phyloP scores from a whole-genome alignment of 148 eudicot species.

The Hydrangea macrophylla region DNA sequence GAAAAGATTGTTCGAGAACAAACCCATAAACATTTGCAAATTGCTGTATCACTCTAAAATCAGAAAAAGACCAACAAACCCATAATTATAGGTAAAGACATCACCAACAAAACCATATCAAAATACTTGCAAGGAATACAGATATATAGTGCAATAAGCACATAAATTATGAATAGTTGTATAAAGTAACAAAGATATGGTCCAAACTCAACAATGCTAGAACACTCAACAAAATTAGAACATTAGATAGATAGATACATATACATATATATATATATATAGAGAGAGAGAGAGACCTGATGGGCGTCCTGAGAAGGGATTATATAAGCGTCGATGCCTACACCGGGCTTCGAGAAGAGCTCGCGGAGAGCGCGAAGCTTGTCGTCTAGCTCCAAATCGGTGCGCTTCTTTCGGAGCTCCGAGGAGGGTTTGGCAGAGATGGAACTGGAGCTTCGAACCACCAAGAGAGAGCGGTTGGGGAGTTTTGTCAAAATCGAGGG shows the following conservation, averaged over 20 bases:
- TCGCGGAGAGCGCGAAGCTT: conserved; percentile 71
- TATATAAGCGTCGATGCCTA: conserved; percentile 77
- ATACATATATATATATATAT: too few relatives aligned
- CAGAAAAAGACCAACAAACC: too few relatives aligned
- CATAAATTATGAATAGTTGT: neutral
- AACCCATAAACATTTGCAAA: too few relatives aligned
- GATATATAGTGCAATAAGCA: neutral
- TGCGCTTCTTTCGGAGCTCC: conserved; percentile 42
- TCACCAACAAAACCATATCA: too few relatives aligned
- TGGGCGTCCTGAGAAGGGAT: conserved; percentile 98
- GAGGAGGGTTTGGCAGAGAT: conserved; percentile 69
- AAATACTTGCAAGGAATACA: too few relatives aligned
- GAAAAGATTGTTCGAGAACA: too few relatives aligned
- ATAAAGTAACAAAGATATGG: neutral
- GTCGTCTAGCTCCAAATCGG: conserved; percentile 27
- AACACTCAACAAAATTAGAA: conserved; percentile 1
- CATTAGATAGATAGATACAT: neutral
- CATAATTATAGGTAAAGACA: too few relatives aligned
- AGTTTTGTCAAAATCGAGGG: conserved; percentile 15
- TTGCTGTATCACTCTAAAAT: too few relatives aligned
- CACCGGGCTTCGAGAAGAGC: conserved; percentile 55
- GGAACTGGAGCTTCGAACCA: conserved; percentile 40
- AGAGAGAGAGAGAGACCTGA: too few relatives aligned
- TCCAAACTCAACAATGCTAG: neutral
- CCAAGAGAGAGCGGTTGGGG: conserved; percentile 13